A percentile compares a stretch with the other conserved stretches of the same genome.
phyloP scores from a whole-genome alignment of 2,329 filamentous ascomycete species.

The Diaporthe sp. region DNA sequence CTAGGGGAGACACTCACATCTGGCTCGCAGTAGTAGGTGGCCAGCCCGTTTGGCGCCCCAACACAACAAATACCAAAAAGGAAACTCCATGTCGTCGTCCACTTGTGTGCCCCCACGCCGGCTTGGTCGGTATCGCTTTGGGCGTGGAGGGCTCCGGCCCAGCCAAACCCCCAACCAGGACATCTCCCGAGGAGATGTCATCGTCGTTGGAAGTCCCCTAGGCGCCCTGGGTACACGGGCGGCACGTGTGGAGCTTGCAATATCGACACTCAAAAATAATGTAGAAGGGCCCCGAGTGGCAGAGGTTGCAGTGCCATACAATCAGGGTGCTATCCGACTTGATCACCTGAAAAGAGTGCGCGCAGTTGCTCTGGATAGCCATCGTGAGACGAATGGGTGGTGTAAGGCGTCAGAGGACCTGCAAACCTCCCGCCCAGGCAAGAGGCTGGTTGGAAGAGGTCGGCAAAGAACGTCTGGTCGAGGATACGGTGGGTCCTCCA shows the following conservation, averaged over 20 bases:
- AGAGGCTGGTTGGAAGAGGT: constrained; percentile 26
- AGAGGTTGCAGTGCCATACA: constrained; percentile 75
- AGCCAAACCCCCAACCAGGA: constrained; percentile 27
- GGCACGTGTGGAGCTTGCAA: constrained; percentile 76
- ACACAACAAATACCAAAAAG: constrained; percentile 1
- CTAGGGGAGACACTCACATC: constrained; percentile 29
- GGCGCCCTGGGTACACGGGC: constrained; percentile 65
- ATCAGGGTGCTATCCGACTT: constrained; percentile 76
- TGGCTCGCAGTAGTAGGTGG: background rate
- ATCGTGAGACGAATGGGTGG: constrained; percentile 49
- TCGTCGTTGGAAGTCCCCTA: constrained; percentile 40
- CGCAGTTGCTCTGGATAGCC: constrained; percentile 69
- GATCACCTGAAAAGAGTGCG: constrained; percentile 74
- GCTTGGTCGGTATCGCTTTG: constrained; percentile 6
- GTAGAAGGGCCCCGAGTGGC: constrained; percentile 75
- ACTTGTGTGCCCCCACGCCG: constrained; percentile 30
- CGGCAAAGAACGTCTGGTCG: constrained; percentile 17
- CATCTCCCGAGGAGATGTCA: background rate
- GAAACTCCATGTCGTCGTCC: constrained; percentile 1
- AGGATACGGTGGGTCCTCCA: constrained; percentile 11
- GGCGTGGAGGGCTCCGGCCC: constrained; percentile 4
- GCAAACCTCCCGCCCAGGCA: constrained; percentile 17
- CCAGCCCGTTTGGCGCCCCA: constrained; percentile 1
- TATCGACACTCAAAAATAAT: constrained; percentile 78
- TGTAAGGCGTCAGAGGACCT: constrained; percentile 3